These are phyloP conservation scores for Gaeumannomyces tritici DNA, from an alignment of 2,329 filamentous ascomycete genomes.

Conservation along the genomic window DNA sequence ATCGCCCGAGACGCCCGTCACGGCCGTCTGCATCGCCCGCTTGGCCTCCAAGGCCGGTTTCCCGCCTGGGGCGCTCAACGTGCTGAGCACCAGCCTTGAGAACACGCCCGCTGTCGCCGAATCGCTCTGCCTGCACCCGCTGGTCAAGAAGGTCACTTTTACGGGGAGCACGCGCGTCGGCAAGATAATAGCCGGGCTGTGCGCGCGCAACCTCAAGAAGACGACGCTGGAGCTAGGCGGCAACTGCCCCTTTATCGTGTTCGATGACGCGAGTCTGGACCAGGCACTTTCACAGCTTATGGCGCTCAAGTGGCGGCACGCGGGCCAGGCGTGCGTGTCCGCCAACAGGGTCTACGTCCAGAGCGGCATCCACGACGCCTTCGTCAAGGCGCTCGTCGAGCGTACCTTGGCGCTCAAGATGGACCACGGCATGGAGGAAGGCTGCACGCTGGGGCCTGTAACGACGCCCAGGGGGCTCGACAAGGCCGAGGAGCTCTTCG, in stretches of 20 bases:
- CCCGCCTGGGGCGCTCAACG: constrained; percentile 59
- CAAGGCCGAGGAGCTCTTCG: constrained; percentile 50
- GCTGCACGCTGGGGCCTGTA: constrained; percentile 49
- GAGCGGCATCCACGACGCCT: constrained; percentile 45
- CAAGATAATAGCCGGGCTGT: constrained; percentile 52
- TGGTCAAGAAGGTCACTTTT: constrained; percentile 60
- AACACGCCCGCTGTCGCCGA: constrained; percentile 35
- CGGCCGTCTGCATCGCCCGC: constrained; percentile 57
- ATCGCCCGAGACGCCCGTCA: constrained; percentile 65
- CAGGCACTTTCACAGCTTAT: constrained; percentile 40
- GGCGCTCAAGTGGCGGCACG: constrained; percentile 35
- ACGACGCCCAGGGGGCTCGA: constrained; percentile 45
- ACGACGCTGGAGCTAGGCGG: constrained; percentile 63
- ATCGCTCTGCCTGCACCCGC: constrained; percentile 32
- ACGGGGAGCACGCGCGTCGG: constrained; percentile 66
- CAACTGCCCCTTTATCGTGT: constrained; percentile 58
- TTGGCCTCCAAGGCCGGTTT: constrained; percentile 64
- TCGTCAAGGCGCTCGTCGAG: constrained; percentile 21
- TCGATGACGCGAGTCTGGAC: constrained; percentile 58
- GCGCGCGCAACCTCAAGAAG: constrained; percentile 58
- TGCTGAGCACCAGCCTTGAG: constrained; percentile 32
- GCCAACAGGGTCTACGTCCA: constrained; percentile 59
- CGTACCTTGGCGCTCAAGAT: constrained; percentile 44
- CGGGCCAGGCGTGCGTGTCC: constrained; percentile 56
- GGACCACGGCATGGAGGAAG: constrained; percentile 49